Evolutionary conservation across 140 eudicot species (phyloP).

Genomic region (Bidens hawaiensis): DNA sequence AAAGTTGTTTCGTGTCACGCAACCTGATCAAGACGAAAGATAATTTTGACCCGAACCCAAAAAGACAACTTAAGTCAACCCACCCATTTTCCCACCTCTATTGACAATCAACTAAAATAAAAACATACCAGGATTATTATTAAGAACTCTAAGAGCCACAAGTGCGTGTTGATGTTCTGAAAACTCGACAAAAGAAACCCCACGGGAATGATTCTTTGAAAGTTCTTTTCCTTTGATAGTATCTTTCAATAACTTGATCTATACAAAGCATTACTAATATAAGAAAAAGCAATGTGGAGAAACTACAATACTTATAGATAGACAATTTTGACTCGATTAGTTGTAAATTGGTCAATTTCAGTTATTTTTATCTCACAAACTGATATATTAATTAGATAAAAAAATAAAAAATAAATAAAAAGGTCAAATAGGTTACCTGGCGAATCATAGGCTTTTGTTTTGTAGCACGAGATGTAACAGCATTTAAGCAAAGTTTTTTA

Average conservation of each 20-base stretch:
- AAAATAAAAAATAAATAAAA: no score
- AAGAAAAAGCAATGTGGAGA: background rate
- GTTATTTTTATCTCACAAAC: background rate
- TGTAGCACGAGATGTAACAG: slow-evolving; percentile 88
- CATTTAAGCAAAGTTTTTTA: slow-evolving; percentile 60
- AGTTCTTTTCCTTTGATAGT: slow-evolving; percentile 56
- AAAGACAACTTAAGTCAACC: background rate
- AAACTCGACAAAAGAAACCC: slow-evolving; percentile 92
- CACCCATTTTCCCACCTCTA: slow-evolving; percentile 1
- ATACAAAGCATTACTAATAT: slow-evolving; percentile 16
- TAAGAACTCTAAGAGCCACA: slow-evolving; percentile 92
- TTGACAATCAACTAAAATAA: background rate
- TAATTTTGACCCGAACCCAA: background rate
- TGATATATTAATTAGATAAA: background rate
- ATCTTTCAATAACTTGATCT: slow-evolving; percentile 84
- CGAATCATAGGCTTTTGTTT: slow-evolving; percentile 74
- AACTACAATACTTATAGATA: background rate
- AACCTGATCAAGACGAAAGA: background rate
- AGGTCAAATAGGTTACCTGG: slow-evolving; percentile 77
- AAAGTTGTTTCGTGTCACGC: background rate
- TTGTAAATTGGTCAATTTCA: background rate
- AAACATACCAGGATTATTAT: slow-evolving; percentile 84
- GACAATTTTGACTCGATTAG: background rate
- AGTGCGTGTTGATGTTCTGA: slow-evolving; percentile 92
- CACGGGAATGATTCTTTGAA: slow-evolving; percentile 71